Evolutionary conservation across 768 basidiomycete species (phyloP).

Genomic region (Russula brevipes): DNA sequence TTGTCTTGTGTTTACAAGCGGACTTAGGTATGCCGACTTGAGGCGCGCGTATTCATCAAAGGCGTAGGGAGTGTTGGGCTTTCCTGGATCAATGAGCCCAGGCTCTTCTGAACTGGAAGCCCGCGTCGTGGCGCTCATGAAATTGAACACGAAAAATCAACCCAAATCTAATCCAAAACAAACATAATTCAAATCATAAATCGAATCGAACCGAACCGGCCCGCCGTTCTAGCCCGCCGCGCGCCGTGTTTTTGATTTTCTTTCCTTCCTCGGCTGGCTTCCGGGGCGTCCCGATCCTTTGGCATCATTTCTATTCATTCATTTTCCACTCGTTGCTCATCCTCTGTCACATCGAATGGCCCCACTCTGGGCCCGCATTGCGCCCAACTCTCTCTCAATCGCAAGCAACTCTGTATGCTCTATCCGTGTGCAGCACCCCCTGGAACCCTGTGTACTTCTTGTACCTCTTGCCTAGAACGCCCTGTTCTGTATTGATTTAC

Average conservation of each 20-base stretch:
- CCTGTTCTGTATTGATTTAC: slow-evolving; percentile 17
- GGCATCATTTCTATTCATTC: background rate
- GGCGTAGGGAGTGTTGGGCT: slow-evolving; percentile 24
- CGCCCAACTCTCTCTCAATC: background rate
- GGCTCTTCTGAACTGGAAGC: slow-evolving; percentile 21
- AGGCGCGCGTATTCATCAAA: slow-evolving; percentile 24
- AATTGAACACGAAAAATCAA: background rate
- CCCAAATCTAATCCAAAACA: slow-evolving; percentile 3
- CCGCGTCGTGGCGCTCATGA: background rate
- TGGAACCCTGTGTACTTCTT: slow-evolving; percentile 11
- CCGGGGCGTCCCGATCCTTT: slow-evolving; percentile 8
- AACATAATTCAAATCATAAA: background rate
- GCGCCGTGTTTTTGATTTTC: background rate
- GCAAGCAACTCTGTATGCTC: slow-evolving; percentile 14
- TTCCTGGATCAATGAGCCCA: slow-evolving; percentile 22
- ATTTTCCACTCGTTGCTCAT: slow-evolving; percentile 3
- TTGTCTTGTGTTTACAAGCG: slow-evolving; percentile 9
- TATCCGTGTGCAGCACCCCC: slow-evolving; percentile 12
- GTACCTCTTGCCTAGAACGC: slow-evolving; percentile 9
- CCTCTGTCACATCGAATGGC: slow-evolving; percentile 11
- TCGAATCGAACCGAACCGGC: slow-evolving; percentile 4
- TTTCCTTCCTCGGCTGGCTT: slow-evolving; percentile 18
- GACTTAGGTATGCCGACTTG: slow-evolving; percentile 25
- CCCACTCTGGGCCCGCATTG: slow-evolving; percentile 11
- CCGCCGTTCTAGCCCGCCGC: slow-evolving; percentile 1